Percentiles rank a stretch among this genome's conserved stretches.
phyloP scores from a whole-genome alignment of 371 early-diverging fungal genomes.

The Umbelopsis sp. region DNA sequence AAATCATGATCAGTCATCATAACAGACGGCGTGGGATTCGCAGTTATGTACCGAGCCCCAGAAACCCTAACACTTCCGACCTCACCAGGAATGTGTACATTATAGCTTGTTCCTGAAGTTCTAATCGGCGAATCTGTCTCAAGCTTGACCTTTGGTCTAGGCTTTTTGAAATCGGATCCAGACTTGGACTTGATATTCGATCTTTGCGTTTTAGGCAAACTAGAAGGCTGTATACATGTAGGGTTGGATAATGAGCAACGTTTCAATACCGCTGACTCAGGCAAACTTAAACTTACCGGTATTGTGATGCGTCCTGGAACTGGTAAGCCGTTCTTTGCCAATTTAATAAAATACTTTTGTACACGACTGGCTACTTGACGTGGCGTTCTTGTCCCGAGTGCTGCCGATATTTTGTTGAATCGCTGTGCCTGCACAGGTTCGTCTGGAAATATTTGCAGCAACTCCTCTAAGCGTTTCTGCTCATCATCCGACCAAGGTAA shows the following conservation, averaged over 20 bases:
- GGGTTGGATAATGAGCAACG: neutral
- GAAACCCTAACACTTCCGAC: slow-evolving; percentile 49
- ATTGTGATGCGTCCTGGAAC: slow-evolving; percentile 64
- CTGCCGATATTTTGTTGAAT: slow-evolving; percentile 64
- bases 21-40: slow-evolving; percentile 58
- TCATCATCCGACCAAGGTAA: slow-evolving; percentile 71
- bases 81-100: slow-evolving; percentile 46
- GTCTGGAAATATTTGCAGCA: slow-evolving; percentile 62
- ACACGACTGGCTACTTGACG: slow-evolving; percentile 69
- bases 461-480: slow-evolving; percentile 58
- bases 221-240: slow-evolving; percentile 35
- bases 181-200: slow-evolving; percentile 16
- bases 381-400: slow-evolving; percentile 63
- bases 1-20: slow-evolving; percentile 67
- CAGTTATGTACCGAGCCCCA: slow-evolving; percentile 58
- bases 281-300: slow-evolving; percentile 33
- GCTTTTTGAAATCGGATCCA: slow-evolving; percentile 7
- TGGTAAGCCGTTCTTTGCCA: slow-evolving; percentile 65
- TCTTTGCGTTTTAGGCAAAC: slow-evolving; percentile 32
- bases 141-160: neutral
- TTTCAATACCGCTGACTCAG: neutral
- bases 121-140: slow-evolving; percentile 27
- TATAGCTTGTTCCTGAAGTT: slow-evolving; percentile 43
- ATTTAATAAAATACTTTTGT: slow-evolving; percentile 71
- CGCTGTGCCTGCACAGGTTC: slow-evolving; percentile 67